A percentile compares a stretch with the other conserved stretches of the same genome.
These are phyloP conservation scores for Cytospora mali DNA, from an alignment of 2,329 filamentous ascomycete genomes.

Conservation along the genomic window DNA sequence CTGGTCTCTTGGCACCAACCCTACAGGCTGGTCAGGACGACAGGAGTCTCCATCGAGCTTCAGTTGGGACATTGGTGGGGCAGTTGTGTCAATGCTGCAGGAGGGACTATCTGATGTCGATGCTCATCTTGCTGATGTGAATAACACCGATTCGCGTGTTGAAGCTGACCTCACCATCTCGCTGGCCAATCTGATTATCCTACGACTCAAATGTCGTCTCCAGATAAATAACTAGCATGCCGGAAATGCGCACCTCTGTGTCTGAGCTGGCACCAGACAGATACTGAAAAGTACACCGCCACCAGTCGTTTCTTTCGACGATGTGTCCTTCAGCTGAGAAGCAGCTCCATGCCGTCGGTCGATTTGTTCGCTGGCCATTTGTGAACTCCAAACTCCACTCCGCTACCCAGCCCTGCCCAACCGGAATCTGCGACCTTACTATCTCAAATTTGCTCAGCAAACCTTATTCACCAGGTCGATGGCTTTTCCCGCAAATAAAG, in stretches of 20 bases:
- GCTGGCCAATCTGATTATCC: not conserved
- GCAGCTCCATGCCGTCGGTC: conserved; percentile 1
- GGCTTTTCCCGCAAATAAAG: conserved; percentile 3
- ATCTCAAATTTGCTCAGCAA: conserved; percentile 23
- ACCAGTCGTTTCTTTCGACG: not conserved
- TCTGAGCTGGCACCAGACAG: not conserved
- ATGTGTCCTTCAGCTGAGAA: conserved; percentile 2
- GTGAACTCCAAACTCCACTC: conserved; percentile 26
- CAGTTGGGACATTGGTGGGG: not conserved
- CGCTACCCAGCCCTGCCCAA: conserved; percentile 26
- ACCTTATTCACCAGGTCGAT: conserved; percentile 23
- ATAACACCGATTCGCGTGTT: not conserved
- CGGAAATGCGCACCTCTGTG: not conserved
- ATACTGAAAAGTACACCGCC: not conserved
- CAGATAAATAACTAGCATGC: not conserved
- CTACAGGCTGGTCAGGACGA: not conserved
- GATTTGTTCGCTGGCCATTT: conserved; percentile 10
- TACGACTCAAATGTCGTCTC: not conserved
- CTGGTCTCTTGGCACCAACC: not conserved
- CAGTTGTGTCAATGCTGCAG: not conserved
- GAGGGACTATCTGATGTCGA: not conserved
- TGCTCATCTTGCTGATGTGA: not conserved
- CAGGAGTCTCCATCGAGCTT: not conserved
- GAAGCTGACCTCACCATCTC: not conserved
- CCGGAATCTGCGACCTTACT: conserved; percentile 22